Evolutionary conservation across 2,329 filamentous ascomycete species (phyloP), one percentile per base, ranked within the genome.

Genomic region (Corynespora cassiicola): DNA sequence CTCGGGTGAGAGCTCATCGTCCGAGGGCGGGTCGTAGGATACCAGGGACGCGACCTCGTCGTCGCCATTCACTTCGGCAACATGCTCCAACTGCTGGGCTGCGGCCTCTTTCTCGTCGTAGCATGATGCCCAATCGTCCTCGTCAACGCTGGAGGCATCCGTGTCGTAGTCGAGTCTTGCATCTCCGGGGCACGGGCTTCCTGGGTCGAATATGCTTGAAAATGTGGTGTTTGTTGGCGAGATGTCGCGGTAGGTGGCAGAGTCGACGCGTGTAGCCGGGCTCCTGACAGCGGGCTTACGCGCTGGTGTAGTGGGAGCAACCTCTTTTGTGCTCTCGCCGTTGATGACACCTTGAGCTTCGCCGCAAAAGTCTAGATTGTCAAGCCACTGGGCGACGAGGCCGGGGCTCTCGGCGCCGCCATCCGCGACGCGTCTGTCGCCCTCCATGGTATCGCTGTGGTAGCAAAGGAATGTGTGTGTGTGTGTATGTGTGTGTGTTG

Each of bases 211-310:
- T 25, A 64, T 32, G 15, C 37, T 47, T 0, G 57, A 59, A 34
- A 61, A 63, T 3, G 34, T 42, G 1, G 58, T 59, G 12, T 60
- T 42, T 2, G 58, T 63, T 6, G 58, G 60, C 16, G 58, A 64
- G 2, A 45, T 8, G 4, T 52, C 42, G 1, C 50, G 37, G 6
- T 38, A 11, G n/a, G n/a, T n/a, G n/a, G n/a, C n/a, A n/a, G n/a
- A n/a, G n/a, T n/a, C n/a, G n/a, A n/a, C n/a, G n/a, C n/a, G n/a
- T n/a, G n/a, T n/a, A n/a, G n/a, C n/a, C n/a, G n/a, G n/a, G n/a
- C n/a, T n/a, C n/a, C n/a, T n/a, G n/a, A n/a, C n/a, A n/a, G n/a
- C n/a, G n/a, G n/a, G n/a, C n/a, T n/a, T n/a, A n/a, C n/a, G n/a
- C n/a, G n/a, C n/a, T n/a, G n/a, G n/a, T n/a, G n/a, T n/a, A n/a